Base-by-base conservation (phyloP, 352 stramenopile genomes). In the Globisporangium splendens region DNA sequence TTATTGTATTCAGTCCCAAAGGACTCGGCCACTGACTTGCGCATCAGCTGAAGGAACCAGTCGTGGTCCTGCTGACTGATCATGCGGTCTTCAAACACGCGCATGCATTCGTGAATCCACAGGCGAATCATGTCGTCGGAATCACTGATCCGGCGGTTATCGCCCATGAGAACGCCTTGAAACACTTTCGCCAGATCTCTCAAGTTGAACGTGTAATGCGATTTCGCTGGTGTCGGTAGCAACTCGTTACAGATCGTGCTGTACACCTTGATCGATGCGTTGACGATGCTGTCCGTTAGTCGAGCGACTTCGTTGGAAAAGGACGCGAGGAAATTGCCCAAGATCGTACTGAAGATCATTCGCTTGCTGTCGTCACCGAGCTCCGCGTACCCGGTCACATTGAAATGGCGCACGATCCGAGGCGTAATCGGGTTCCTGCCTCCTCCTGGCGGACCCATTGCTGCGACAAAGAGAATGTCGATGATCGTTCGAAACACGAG, bases 181-280 rank as follows among this genome's bases (percentile, higher is more conserved):
- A 98, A 96, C 0, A 98, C 88, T 62, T 98, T 97, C 18, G 91
- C 93, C 1, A 98, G 59, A 66, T 98, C 95, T 7, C 95, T 82
- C 48, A 98, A 63, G 68, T 98, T 98, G 66, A 98, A 98, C 8
- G 91, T 96, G 69, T 98, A 98, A 62, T 98, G 95, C 2, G 89
- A 96, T 59, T 98, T 98, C 17, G 93, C 79, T 0, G 95, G 95
- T 3, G 95, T 98, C 8, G 95, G 95, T n/a, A 97, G 46, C 1
- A 98, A 63, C 52, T 97, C 83, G 3, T 62, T 65, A 41, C 93
- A 86, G 50, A 98, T 96, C 2, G 83, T 96, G 50, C 89, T 93
- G 71, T 97, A 98, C 17, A 98, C 79, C 28, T 85, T 80, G 21
- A 97, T 95, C 1, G 89, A 96, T 14, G 89, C 77, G 6, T 72